Evolutionary conservation across 2,329 filamentous ascomycete species (phyloP), one percentile per base, ranked within the genome.

Genomic region (Aureobasidium sp.): DNA sequence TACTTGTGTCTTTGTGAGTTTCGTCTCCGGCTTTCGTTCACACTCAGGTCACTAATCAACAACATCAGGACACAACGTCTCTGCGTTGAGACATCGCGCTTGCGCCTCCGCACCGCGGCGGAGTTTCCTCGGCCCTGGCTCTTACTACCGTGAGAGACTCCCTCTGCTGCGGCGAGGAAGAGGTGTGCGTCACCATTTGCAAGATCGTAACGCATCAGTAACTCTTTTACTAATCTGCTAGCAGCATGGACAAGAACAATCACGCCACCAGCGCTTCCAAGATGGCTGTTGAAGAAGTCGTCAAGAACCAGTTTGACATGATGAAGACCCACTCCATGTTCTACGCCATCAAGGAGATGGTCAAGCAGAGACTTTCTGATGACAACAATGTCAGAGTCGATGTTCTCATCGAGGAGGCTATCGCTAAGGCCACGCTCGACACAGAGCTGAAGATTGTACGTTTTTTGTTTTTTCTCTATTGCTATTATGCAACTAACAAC

Each of bases 61-160:
- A 96, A 77, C 87, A 94, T 80, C 88, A 91, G 76, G 84, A 91
- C 64, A 93, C 89, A 67, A 88, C 89, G 64, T 89, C 95, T 72
- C 95, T 94, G 72, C 91, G 90, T 1, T 87, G 90, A 71, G 86
- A 90, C 70, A 85, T 93, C 67, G 91, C 91, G 85, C 82, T 96
- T 0, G 96, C 91, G 73, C 90, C 90, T 2, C 90, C 91, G 5
- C 88, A 89, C 66, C 29, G 14, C 44, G 29, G 44, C 12, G 86
- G 87, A 49, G 85, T 17, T 87, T 89, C 70, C 84, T 88, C 61
- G 84, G 86, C 67, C 84, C 87, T 17, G 86, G 90, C 8, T 87
- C 91, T 70, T 86, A 89, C 64, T 25, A 87, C 52, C 85, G 88
- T 61, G 84, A 85, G 57, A 91, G 89, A 8, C n/a, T 44, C 25